Evolutionary conservation across 2,329 filamentous ascomycete genomes (phyloP).

Genomic region (Boeremia exigua): DNA sequence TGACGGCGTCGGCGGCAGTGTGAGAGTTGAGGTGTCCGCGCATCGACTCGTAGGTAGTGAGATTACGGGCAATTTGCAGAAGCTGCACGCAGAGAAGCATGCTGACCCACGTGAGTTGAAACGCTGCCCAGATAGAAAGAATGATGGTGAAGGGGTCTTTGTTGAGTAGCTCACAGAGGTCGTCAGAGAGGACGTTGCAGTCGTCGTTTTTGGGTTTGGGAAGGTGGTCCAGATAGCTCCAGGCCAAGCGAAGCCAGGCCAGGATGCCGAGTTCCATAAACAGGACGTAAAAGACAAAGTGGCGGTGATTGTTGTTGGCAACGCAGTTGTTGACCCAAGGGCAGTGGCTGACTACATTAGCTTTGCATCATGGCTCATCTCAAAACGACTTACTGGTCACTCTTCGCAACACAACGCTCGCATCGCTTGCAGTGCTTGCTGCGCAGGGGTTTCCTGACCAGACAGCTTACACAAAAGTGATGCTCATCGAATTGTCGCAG

Average conservation of each 20-base stretch:
- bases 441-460: conserved; percentile 89
- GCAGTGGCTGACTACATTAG: conserved; percentile 73
- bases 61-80: conserved; percentile 86
- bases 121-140: conserved; percentile 75
- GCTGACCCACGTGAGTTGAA: conserved; percentile 94
- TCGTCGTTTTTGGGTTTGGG: conserved; percentile 56
- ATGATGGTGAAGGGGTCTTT: conserved; percentile 85
- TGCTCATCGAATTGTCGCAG: conserved; percentile 90
- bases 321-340: conserved; percentile 98
- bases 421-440: conserved; percentile 97
- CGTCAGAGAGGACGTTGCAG: conserved; percentile 79
- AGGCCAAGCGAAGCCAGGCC: conserved; percentile 72
- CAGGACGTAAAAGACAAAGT: conserved; percentile 91
- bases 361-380: not conserved
- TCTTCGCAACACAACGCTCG: conserved; percentile 89
- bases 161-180: conserved; percentile 77
- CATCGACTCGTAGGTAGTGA: conserved; percentile 98
- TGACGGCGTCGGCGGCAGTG: conserved; percentile 65
- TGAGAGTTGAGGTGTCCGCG: conserved; percentile 71
- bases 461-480: conserved; percentile 93
- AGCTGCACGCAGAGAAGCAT: conserved; percentile 96
- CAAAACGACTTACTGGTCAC: conserved; percentile 79
- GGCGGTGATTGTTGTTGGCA: conserved; percentile 92
- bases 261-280: conserved; percentile 77
- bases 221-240: conserved; percentile 71